Evolutionary conservation across 2,329 filamentous ascomycete species (phyloP), one percentile per base, ranked within the genome.

Genomic region (Plenodomus lindquistii): DNA sequence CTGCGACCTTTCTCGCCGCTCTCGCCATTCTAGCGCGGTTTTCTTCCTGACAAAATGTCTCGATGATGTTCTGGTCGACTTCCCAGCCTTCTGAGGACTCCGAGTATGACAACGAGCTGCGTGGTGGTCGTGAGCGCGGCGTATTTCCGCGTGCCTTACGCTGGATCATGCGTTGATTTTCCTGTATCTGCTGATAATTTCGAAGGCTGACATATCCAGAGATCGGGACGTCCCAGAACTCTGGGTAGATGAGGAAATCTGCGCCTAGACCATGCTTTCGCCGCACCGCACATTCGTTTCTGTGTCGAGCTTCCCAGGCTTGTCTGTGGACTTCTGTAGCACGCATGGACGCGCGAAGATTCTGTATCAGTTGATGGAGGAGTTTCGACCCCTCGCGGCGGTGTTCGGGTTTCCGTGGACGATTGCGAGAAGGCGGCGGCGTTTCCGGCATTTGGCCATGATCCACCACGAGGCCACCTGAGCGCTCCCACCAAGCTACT

Each of bases 401-500:
- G 15, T 36, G 37, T 29, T 22, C 9, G 20, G 22, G 18, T 8
- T 8, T 29, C 40, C 27, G n/a, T 22, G 38, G 24, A 13, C 40
- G 24, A 29, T 22, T 40, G 40, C 37, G 44, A 29, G 38, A 24
- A 19, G 37, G 48, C 24, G 29, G 24, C 10, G 48, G 49, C 24
- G 44, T 52, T 17, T 37, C 41, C 4, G 45, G 40, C 16, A 43
- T 27, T 5, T 38, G 11, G 20, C 38, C 24, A 27, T 46, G 45
- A 5, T 52, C 47, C 22, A 24, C 37, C n/a, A 45, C 53, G 35
- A 55, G 51, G 11, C 34, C 53, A 21, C 50, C 51, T 24, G 50
- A 43, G 10, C 24, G 56, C 50, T 67, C 63, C 63, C 63, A 68
- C 63, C 64, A 67, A 19, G 60, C 42, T 19, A 48, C 19, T 17